Evolutionary conservation across 495 filamentous ascomycete genomes (phyloP).

Genomic region (Polyplosphaeria fusca): DNA sequence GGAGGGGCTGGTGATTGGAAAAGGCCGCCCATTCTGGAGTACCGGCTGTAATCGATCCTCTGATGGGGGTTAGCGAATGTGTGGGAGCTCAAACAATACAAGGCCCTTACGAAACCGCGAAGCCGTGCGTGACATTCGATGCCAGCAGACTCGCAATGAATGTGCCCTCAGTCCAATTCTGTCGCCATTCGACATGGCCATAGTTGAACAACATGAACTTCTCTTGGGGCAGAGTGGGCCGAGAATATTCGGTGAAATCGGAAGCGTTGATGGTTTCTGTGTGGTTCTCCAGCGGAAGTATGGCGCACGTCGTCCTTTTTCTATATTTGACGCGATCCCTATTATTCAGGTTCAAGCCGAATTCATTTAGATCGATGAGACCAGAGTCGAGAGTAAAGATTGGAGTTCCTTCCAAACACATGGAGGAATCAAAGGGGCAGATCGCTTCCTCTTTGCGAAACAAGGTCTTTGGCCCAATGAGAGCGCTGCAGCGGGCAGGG

Average conservation of each 20-base stretch:
- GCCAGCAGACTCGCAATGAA: too few relatives aligned
- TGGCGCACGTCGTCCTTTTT: neutral
- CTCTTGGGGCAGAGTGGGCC: neutral
- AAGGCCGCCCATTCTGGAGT: neutral
- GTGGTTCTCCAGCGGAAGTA: neutral
- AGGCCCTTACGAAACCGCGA: too few relatives aligned
- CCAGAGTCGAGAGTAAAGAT: constrained; percentile 6
- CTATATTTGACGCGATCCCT: constrained; percentile 4
- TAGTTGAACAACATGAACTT: too few relatives aligned
- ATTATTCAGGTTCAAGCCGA: neutral
- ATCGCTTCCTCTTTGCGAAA: neutral
- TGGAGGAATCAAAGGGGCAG: neutral
- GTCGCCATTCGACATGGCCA: too few relatives aligned
- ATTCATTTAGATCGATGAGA: constrained; percentile 4
- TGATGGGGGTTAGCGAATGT: too few relatives aligned
- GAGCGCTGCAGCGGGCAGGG: neutral
- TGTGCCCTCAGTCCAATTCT: too few relatives aligned
- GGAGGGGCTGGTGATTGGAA: neutral
- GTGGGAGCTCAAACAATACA: too few relatives aligned
- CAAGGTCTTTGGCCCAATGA: neutral
- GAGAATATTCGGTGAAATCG: neutral
- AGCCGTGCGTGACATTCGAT: too few relatives aligned
- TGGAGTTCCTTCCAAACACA: neutral
- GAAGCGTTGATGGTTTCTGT: neutral
- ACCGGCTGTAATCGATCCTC: too few relatives aligned